A percentile compares a stretch with the other conserved stretches of the same genome.
phyloP scores from a whole-genome alignment of 2,329 filamentous ascomycete genomes.

The Botrytis aclada region DNA sequence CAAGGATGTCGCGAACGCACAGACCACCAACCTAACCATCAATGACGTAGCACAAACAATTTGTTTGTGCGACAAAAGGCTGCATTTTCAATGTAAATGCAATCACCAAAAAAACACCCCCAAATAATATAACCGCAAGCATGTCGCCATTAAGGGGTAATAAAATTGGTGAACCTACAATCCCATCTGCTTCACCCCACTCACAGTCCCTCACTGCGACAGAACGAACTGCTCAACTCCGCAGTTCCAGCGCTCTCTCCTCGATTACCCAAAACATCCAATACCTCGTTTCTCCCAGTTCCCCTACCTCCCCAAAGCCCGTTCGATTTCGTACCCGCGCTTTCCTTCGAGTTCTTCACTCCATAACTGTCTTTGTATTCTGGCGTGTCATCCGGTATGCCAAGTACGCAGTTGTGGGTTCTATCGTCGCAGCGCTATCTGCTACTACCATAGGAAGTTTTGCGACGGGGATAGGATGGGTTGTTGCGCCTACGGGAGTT shows the following conservation, averaged over 20 bases:
- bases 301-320: constrained; percentile 29
- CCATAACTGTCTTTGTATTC: constrained; percentile 35
- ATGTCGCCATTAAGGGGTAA: constrained; percentile 29
- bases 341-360: constrained; percentile 34
- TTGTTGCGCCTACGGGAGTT: constrained; percentile 36
- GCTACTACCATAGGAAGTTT: constrained; percentile 34
- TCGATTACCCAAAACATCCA: constrained; percentile 33
- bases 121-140: constrained; percentile 1
- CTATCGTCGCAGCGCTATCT: constrained; percentile 33
- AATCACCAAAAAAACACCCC: background rate
- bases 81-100: background rate
- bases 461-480: constrained; percentile 33
- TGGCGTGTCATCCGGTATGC: constrained; percentile 38
- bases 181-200: background rate
- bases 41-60: constrained; percentile 15
- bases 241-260: constrained; percentile 32
- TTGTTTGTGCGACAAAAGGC: background rate
- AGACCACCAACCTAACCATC: background rate
- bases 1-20: background rate
- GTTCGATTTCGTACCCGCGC: constrained; percentile 35
- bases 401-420: constrained; percentile 36
- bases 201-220: constrained; percentile 22
- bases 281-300: constrained; percentile 33
- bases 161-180: background rate
- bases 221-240: constrained; percentile 32